Percentiles rank a stretch among this genome's conserved stretches.
phyloP scores from a whole-genome alignment of 2,329 filamentous ascomycete genomes.

The Zymoseptoria ardabiliae region DNA sequence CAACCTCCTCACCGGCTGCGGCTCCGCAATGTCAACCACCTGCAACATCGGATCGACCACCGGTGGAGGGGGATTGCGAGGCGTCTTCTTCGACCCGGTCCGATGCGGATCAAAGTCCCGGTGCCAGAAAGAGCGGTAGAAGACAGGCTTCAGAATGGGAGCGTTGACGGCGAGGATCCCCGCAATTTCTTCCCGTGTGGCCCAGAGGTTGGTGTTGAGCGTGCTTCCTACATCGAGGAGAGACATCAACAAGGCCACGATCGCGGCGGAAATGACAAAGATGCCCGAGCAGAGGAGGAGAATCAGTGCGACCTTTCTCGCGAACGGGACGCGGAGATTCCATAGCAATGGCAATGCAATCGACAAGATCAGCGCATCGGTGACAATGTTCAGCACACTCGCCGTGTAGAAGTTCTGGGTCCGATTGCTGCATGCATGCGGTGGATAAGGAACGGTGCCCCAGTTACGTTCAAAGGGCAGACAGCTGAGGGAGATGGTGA shows the following conservation, averaged over 20 bases:
- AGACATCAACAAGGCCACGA: conserved; percentile 29
- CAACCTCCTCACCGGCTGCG: background rate
- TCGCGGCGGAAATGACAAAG: conserved; percentile 32
- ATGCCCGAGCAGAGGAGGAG: conserved; percentile 31
- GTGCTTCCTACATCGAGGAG: conserved; percentile 25
- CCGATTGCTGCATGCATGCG: conserved; percentile 22
- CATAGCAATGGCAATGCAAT: conserved; percentile 32
- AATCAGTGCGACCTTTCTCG: conserved; percentile 29
- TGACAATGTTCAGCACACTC: conserved; percentile 28
- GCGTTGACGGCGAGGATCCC: conserved; percentile 32
- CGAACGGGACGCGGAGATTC: conserved; percentile 25
- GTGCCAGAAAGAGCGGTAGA: background rate
- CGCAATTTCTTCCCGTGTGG: conserved; percentile 32
- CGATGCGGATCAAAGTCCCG: background rate
- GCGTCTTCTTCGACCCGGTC: background rate
- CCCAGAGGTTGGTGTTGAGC: conserved; percentile 34
- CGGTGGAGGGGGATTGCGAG: background rate
- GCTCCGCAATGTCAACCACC: background rate
- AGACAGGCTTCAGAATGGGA: conserved; percentile 27
- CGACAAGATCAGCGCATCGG: conserved; percentile 28
- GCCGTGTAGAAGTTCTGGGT: conserved; percentile 27
- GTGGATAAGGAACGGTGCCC: conserved; percentile 24
- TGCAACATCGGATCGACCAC: background rate
- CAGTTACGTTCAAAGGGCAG: conserved; percentile 25
- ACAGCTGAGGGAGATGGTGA: conserved; percentile 28